Base-by-base conservation (phyloP, 2,329 filamentous ascomycete species). In the Apiospora hydei region DNA sequence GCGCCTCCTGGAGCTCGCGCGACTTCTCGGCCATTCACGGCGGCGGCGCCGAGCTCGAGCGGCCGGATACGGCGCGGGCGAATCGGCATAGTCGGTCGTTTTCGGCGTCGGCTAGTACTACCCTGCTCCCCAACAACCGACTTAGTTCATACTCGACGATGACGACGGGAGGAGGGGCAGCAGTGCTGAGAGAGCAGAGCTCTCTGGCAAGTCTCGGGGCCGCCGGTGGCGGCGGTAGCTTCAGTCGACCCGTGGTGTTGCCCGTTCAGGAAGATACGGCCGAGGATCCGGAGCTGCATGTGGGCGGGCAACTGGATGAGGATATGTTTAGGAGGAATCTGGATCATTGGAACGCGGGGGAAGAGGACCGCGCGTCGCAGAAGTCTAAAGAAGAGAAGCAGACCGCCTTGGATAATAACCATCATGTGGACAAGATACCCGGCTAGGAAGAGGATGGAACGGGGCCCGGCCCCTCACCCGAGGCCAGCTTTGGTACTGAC, bases 1-100 rank as follows among this genome's bases (percentile, higher is more conserved):
- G 87, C 57, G 80, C 82, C 4, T 88, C 86, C 14, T 89, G 87
- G 68, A 51, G 46, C 68, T 57, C 68, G 47, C 26, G 68, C 10
- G 68, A 69, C 49, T 69, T 69, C n/a, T 26, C 49, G 68, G 18
- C 49, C 8, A 14, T 5, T 21, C 47, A 43, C 6, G 24, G 14
- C 57, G 34, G 34, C 57, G 34, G 34, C 57, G 30, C 57, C 68
- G 68, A 57, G 30, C 30, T 53, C 3, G 68, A 69, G 16, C 68
- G 68, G 34, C n/a, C 49, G 47, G 34, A 51, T n/a, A 24, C 38
- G 18, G 68, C 47, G 46, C 47, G 34, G 44, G 44, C 67, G 26
- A 44, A 47, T 26, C 44, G 44, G 6, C 67, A 41, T 26, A 69
- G 26, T 24, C 34, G 57, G 18, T 64, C 57, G 8, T 21, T 64